Base-by-base conservation (phyloP, 2,329 filamentous ascomycete genomes). In the Sporothrix variecibatus region DNA sequence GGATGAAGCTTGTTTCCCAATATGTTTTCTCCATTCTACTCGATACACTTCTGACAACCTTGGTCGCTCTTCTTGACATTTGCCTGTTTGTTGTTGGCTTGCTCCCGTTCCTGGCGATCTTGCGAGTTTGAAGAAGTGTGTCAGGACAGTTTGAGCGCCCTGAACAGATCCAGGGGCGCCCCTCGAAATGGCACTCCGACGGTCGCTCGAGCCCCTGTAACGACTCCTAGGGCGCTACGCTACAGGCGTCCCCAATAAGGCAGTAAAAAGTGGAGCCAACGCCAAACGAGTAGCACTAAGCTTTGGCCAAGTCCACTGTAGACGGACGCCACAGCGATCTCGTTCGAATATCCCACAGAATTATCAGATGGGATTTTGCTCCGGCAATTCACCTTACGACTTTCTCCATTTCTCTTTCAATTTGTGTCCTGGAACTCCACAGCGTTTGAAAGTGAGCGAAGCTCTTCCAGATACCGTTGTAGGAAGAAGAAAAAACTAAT, bases 101-200 rank as follows among this genome's bases (percentile, higher is more conserved):
- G n/a, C 20, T 56, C 28, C 51, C 23, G 49, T 70, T 8, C 51
- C 38, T 71, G 56, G 40, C 17, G 69, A 62, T 71, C 40, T 49
- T 60, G 28, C n/a, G 20, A 20, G 71, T 72, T 75, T 75, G 46
- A 43, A 65, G 53, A 73, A 64, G 69, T 78, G 78, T 79, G 67
- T 79, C 79, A 79, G 76, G 75, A 75, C 58, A 38, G 78, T 79
- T 79, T 79, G 78, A 79, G 76, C 26, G 60, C 70, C 70, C 62
- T 72, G 73, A 11, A 34, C 46, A 17, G n/a, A 46, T 28, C 28
- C 51, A 71, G 73, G 58, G 20, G 23, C 53, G 15, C 9, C 65
- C 15, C 11, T 8, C 26, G 38, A 51, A 43, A 56, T 46, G 34
- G 68, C 49, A 49, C 51, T 23, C 43, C 23, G 20, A 71, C 15